These are phyloP conservation scores for Begonia fuchsioides DNA, from an alignment of 306 rosid species.

Conservation along the genomic window DNA sequence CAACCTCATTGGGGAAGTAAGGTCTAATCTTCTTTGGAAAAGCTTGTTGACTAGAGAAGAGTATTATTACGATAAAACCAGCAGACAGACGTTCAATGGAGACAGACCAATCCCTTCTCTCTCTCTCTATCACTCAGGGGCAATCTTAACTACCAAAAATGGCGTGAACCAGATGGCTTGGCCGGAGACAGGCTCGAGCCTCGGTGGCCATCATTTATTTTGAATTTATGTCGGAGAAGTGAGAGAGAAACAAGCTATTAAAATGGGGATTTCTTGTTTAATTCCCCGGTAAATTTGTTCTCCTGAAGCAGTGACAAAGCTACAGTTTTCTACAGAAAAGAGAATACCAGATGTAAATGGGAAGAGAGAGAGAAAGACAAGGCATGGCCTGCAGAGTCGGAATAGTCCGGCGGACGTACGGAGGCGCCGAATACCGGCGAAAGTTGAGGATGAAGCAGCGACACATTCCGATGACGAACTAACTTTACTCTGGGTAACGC, in stretches of 20 bases:
- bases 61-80: too few relatives aligned
- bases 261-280: background rate
- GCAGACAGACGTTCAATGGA: too few relatives aligned
- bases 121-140: too few relatives aligned
- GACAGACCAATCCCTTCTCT: too few relatives aligned
- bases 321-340: constrained; percentile 11
- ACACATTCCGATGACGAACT: too few relatives aligned
- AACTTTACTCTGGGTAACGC: too few relatives aligned
- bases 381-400: constrained; percentile 29
- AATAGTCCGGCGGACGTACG: constrained; percentile 31
- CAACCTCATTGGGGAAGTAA: too few relatives aligned
- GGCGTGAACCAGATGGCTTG: constrained; percentile 8
- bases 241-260: background rate
- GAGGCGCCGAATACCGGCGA: constrained; percentile 27
- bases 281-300: constrained; percentile 7
- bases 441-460: constrained; percentile 6
- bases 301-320: constrained; percentile 44
- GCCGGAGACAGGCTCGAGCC: background rate
- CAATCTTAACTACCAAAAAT: too few relatives aligned
- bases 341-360: background rate
- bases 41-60: too few relatives aligned
- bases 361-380: background rate
- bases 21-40: too few relatives aligned
- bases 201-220: background rate
- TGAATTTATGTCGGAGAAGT: too few relatives aligned